Percentiles rank a stretch among this genome's conserved stretches.
Evolutionary conservation across 352 stramenopile species (phyloP).

Genomic region (Elongisporangium prolatum): DNA sequence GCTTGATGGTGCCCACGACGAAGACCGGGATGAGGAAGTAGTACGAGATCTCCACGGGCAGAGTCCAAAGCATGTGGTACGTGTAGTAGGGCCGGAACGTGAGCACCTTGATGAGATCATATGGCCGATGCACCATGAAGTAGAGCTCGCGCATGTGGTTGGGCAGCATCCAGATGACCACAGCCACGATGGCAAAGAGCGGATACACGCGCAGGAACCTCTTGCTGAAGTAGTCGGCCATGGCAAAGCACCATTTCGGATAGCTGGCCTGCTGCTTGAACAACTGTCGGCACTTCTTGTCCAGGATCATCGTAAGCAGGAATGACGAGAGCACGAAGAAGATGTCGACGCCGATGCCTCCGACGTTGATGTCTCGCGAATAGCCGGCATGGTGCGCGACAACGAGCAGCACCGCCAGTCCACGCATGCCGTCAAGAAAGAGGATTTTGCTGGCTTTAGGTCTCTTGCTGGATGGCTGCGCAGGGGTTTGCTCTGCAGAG

Average conservation of each 20-base stretch:
- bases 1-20: too few species aligned
- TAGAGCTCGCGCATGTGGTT: too few species aligned
- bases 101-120: too few species aligned
- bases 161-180: conserved; percentile 19
- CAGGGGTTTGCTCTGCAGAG: too few species aligned
- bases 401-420: conserved; percentile 29
- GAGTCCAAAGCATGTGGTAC: too few species aligned
- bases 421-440: conserved; percentile 37
- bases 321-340: conserved; percentile 45
- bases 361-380: conserved; percentile 18
- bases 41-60: too few species aligned
- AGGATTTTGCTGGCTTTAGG: conserved; percentile 28
- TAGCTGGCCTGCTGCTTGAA: conserved; percentile 11
- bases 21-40: too few species aligned
- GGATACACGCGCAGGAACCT: conserved; percentile 28
- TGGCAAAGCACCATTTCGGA: conserved; percentile 3
- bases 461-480: too few species aligned
- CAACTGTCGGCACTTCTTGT: conserved; percentile 22
- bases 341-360: conserved; percentile 28
- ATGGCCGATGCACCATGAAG: too few species aligned
- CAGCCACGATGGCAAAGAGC: conserved; percentile 19
- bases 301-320: conserved; percentile 32
- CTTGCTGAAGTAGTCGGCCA: conserved; percentile 18
- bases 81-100: too few species aligned
- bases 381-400: conserved; percentile 20